A percentile compares a stretch with the other conserved stretches of the same genome.
Evolutionary conservation across 129 eudicot species (phyloP).

Genomic region (Flaveria robusta): DNA sequence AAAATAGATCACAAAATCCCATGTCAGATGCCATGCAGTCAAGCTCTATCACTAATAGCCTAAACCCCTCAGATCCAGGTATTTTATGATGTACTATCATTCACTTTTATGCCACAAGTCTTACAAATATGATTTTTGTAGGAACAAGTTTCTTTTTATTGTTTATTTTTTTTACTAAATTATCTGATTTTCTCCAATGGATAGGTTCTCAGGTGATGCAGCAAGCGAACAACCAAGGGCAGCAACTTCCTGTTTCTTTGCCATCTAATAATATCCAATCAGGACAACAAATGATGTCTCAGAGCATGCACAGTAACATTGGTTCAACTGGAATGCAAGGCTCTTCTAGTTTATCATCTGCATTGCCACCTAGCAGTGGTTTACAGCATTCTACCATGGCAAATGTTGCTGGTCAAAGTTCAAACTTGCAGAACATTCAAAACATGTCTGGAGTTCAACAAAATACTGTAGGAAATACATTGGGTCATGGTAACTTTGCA

Average conservation of each 20-base stretch:
- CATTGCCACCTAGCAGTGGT: conserved; percentile 58
- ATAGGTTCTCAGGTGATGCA: conserved; percentile 55
- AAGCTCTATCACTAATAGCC: conserved; percentile 45
- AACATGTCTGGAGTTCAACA: conserved; percentile 57
- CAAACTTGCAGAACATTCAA: conserved; percentile 73
- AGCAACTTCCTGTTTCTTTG: conserved; percentile 46
- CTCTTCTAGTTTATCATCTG: conserved; percentile 64
- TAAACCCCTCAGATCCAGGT: conserved; percentile 73
- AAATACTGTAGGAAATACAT: conserved; percentile 60
- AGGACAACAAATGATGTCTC: conserved; percentile 53
- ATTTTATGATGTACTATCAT: background rate
- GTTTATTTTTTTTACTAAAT: background rate
- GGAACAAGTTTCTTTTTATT: background rate
- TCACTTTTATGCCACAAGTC: conserved; percentile 1
- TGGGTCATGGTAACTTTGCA: conserved; percentile 66
- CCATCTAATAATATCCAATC: conserved; percentile 45
- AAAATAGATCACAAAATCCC: conserved; percentile 64
- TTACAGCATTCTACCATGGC: conserved; percentile 62
- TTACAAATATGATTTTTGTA: background rate
- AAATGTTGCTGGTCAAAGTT: conserved; percentile 63
- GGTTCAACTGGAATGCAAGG: conserved; percentile 56
- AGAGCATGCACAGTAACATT: conserved; percentile 49
- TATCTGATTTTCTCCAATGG: background rate
- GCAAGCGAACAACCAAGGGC: conserved; percentile 61
- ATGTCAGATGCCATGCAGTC: conserved; percentile 52